phyloP scores from a whole-genome alignment of 148 eudicot genomes.

The Cornus controversa region DNA sequence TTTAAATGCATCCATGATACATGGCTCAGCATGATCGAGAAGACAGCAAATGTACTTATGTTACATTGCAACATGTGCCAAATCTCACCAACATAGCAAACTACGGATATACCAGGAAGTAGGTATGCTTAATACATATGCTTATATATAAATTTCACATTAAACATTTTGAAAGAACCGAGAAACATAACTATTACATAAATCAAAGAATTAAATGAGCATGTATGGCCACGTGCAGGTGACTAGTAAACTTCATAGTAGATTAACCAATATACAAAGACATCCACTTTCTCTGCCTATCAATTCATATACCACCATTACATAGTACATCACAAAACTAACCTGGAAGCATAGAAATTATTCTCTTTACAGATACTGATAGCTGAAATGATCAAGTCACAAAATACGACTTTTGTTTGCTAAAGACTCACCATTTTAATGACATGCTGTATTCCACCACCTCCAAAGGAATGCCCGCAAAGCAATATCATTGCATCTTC shows the following conservation, averaged over 20 bases:
- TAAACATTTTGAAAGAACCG: too few species aligned
- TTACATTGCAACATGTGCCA: neutral
- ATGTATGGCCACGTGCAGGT: too few species aligned
- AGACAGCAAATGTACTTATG: neutral
- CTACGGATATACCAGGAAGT: too few species aligned
- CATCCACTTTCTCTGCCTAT: neutral
- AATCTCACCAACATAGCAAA: neutral
- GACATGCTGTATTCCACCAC: conserved; percentile 68
- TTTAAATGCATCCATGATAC: neutral
- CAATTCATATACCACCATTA: neutral
- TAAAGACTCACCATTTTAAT: conserved; percentile 58
- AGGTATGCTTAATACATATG: too few species aligned
- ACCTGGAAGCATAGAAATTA: neutral
- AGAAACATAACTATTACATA: too few species aligned
- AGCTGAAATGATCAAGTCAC: conserved; percentile 1
- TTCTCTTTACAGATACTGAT: neutral
- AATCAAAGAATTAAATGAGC: too few species aligned
- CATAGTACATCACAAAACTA: neutral
- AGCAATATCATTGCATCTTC: conserved; percentile 88
- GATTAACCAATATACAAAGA: neutral
- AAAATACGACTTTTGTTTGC: neutral
- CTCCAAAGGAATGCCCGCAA: conserved; percentile 92
- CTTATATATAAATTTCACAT: too few species aligned
- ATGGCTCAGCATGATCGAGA: neutral
- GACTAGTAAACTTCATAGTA: too few species aligned